Conservation (phyloP, 2,329 filamentous ascomycete species). For the Cercospora sojina region DNA sequence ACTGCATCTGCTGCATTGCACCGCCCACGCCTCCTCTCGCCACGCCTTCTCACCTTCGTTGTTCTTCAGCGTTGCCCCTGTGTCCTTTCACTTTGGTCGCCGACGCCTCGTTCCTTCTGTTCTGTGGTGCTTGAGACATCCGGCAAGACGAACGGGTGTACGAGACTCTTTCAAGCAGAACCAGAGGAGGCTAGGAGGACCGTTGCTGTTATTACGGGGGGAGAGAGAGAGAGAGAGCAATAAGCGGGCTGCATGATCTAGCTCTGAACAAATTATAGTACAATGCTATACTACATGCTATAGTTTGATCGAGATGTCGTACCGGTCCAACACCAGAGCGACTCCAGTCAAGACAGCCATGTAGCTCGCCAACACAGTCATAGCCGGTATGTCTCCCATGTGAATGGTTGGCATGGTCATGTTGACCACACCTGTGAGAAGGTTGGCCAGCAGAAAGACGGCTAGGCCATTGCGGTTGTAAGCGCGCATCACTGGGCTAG, state of each 20-base stretch:
- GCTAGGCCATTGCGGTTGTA: constrained; percentile 87
- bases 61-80: neutral
- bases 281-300: constrained; percentile 38
- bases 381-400: constrained; percentile 61
- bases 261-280: neutral
- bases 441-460: constrained; percentile 82
- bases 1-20: neutral
- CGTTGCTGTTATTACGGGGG: neutral
- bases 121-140: neutral
- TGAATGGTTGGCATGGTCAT: constrained; percentile 80
- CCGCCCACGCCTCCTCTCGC: neutral
- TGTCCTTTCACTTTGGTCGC: neutral
- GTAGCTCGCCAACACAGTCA: constrained; percentile 75
- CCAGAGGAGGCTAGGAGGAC: neutral
- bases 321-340: constrained; percentile 65
- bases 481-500: constrained; percentile 75
- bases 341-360: constrained; percentile 64
- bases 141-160: neutral
- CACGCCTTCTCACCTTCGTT: neutral
- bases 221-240: too few species aligned
- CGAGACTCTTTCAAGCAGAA: neutral
- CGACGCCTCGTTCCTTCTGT: neutral
- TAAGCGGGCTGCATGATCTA: neutral
- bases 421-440: constrained; percentile 87
- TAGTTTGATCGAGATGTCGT: constrained; percentile 69